Conservation (phyloP, 176 grass and related monocot genomes). For the Stipa capillata region DNA sequence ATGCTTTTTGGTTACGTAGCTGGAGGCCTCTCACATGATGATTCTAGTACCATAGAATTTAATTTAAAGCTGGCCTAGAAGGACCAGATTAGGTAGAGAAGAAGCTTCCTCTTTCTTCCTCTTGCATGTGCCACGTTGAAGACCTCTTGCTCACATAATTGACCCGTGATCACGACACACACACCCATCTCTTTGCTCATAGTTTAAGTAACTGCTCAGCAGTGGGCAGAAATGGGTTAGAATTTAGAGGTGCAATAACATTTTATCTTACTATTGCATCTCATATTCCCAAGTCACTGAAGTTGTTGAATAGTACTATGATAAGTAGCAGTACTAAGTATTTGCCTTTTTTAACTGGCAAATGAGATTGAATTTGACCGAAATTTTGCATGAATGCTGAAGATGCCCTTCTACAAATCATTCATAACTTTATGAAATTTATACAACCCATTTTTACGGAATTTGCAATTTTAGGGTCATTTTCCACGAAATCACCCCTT, state of each 20-base stretch:
- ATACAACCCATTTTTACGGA: neutral
- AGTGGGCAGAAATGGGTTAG: neutral
- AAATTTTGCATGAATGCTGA: neutral
- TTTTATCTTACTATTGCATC: too few relatives aligned
- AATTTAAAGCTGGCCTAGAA: slow-evolving; percentile 11
- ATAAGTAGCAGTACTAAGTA: too few relatives aligned
- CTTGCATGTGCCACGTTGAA: slow-evolving; percentile 19
- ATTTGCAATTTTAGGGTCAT: neutral
- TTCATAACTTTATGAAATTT: neutral
- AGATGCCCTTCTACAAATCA: neutral
- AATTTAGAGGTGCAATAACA: too few relatives aligned
- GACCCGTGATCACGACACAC: neutral
- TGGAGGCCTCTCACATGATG: slow-evolving; percentile 3
- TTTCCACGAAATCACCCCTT: too few relatives aligned
- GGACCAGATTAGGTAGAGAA: slow-evolving; percentile 14
- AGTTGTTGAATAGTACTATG: too few relatives aligned
- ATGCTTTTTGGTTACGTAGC: slow-evolving; percentile 7
- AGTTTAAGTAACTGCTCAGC: neutral
- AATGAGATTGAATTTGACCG: neutral
- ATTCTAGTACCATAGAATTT: neutral
- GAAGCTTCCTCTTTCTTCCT: neutral
- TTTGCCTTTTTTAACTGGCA: neutral
- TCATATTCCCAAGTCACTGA: too few relatives aligned
- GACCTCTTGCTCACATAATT: neutral
- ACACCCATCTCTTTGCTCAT: neutral